Base-by-base conservation (phyloP, 306 rosid genomes). In the Castanea sativa region DNA sequence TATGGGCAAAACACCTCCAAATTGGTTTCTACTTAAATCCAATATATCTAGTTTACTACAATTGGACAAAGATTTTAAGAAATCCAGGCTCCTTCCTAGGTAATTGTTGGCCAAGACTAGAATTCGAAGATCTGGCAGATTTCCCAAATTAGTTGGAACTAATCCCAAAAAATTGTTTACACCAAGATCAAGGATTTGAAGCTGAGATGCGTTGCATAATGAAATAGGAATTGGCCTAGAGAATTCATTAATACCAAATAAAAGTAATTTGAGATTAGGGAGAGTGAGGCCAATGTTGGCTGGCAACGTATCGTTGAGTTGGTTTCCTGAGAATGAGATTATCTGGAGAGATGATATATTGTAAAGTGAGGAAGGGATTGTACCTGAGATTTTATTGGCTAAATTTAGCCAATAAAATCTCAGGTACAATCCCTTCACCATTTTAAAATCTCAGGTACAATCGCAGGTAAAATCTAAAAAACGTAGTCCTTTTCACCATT, bases 1-100 rank as follows among this genome's bases (percentile, higher is more conserved):
- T 4, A 73, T 55, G 10, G 87, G 87, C n/a, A 88, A 73, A 35
- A 19, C 60, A 30, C 86, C 89, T 68, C 87, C 86, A 68, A 88
- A 88, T 7, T 76, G 81, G 72, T 88, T 88, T 0, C 0, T 2
- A 57, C 3, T 1, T 81, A 25, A 29, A 3, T 15, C 3, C 43
- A 88, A 5, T 0, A 4, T 0, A n/a, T 56, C 0, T 71, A 85
- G 19, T 11, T 20, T 18, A 65, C 84, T 88, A 67, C 81, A 73
- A 7, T 88, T 81, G 35, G 43, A 25, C 75, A 88, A 69, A 20
- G 78, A 13, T 9, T 67, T 20, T 15, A 84, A 55, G 74, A 84
- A 87, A 1, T 63, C 74, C 67, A 81, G 76, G 72, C 81, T 82
- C 20, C n/a, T 41, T 53, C 87, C 91, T 15, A 88, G 70, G 51